Evolutionary conservation across 495 filamentous ascomycete genomes (phyloP), one percentile per base, ranked within the genome.

Genomic region (Aspergillus egyptiacus): DNA sequence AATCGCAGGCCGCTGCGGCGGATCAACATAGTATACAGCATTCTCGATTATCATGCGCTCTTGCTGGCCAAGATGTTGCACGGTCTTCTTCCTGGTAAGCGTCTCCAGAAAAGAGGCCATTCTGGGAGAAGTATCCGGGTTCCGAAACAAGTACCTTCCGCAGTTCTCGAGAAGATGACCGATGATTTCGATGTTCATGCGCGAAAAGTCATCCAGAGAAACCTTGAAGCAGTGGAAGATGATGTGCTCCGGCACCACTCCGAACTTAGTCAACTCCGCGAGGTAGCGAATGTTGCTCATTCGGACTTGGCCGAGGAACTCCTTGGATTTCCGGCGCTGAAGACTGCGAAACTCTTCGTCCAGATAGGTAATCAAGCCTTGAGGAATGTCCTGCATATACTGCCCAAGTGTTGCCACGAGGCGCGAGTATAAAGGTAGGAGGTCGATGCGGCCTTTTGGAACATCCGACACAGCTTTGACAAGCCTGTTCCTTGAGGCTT

Each of bases 181-280:
- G 54, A 97, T 95, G 56, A 99, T 96, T 64, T 99, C 94, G 50
- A 99, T 94, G 58, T 97, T 97, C 82, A 95, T 94, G 54, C 91
- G 80, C 7, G 95, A 96, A 56, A 99, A 97, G 52, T 99, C 93
- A 57, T 99, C 94, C 5, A 97, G 71, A 50, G 93, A 93, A 57
- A 99, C 91, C 64, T 95, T 97, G 51, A 99, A 78, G 66, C 91
- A 97, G 57, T 99, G 94, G 68, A 99, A 99, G 48, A 97, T 93
- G 55, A 97, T 91, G 63, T 99, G 93, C 66, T 99, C 91, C 7
- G 93, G 94, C 17, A 99, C 91, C 22, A 97, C 88, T 32, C 93
- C 91, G 61, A 97, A 99, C 58, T 99, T 99, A 40, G 93, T 96
- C 61, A 99, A 68, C 65, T 99, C 93, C 7, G 93, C 93, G 44